Evolutionary conservation across 441 rosid genomes (phyloP).

Genomic region (Populus hybrid): DNA sequence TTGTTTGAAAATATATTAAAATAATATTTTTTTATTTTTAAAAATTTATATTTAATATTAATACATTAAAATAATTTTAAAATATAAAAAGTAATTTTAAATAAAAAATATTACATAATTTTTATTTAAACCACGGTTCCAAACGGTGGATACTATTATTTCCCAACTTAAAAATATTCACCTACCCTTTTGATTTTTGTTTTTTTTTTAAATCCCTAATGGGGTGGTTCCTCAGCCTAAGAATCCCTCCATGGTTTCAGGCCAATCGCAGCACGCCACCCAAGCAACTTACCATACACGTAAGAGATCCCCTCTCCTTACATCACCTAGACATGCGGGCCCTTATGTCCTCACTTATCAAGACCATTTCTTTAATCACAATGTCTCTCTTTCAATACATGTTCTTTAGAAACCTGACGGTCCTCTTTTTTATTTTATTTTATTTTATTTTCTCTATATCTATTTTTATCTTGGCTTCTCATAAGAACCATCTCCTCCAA

Average conservation of each 20-base stretch:
- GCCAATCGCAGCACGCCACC: constrained; percentile 29
- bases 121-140: no score
- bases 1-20: no score
- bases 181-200: no score
- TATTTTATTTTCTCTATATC: no score
- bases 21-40: no score
- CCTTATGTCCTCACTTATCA: constrained; percentile 37
- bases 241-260: not conserved
- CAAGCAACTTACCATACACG: constrained; percentile 34
- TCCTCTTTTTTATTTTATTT: no score
- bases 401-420: not conserved
- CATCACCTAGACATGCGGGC: constrained; percentile 38
- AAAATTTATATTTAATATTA: no score
- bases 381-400: constrained; percentile 8
- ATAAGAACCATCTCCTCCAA: not conserved
- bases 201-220: not conserved
- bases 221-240: not conserved
- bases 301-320: constrained; percentile 33
- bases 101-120: no score
- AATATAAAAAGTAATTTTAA: no score
- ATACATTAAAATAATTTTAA: no score
- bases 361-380: not conserved
- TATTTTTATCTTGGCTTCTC: no score
- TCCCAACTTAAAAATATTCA: not conserved
- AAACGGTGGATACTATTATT: no score